phyloP scores from a whole-genome alignment of 1,284 basidiomycete species.

The Binderoboletus segoi region DNA sequence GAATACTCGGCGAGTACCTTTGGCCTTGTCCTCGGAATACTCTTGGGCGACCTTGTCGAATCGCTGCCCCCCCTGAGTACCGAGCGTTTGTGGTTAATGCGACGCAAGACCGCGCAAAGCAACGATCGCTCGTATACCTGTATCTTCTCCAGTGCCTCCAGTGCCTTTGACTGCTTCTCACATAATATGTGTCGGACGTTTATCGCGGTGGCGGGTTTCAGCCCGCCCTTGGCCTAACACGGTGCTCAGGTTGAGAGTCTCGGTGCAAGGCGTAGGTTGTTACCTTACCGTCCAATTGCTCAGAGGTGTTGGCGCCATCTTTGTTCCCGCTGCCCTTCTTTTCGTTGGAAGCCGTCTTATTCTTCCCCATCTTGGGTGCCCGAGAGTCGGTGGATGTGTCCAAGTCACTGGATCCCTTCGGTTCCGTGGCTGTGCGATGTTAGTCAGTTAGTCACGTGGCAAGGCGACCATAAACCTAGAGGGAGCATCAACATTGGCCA shows the following conservation, averaged over 20 bases:
- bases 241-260: not conserved
- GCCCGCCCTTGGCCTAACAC: constrained; percentile 50
- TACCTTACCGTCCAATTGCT: constrained; percentile 33
- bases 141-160: constrained; percentile 76
- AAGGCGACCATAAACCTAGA: not conserved
- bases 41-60: constrained; percentile 87
- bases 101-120: not conserved
- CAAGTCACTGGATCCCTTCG: not conserved
- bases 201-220: constrained; percentile 77
- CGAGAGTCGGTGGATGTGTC: not conserved
- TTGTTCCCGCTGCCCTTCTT: constrained; percentile 39
- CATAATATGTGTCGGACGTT: constrained; percentile 87
- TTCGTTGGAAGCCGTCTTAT: constrained; percentile 39
- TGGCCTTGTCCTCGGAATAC: constrained; percentile 87
- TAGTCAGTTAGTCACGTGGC: constrained; percentile 18
- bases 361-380: constrained; percentile 53
- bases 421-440: too few species aligned
- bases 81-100: constrained; percentile 3
- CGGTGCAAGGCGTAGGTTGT: not conserved
- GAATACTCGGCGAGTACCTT: constrained; percentile 47
- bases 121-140: constrained; percentile 47
- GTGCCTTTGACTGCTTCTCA: constrained; percentile 79
- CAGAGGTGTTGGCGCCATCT: constrained; percentile 33
- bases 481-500: constrained; percentile 5
- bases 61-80: constrained; percentile 68